Base-by-base conservation (phyloP, 2,329 filamentous ascomycete genomes). In the Ceratocystis albifundus region DNA sequence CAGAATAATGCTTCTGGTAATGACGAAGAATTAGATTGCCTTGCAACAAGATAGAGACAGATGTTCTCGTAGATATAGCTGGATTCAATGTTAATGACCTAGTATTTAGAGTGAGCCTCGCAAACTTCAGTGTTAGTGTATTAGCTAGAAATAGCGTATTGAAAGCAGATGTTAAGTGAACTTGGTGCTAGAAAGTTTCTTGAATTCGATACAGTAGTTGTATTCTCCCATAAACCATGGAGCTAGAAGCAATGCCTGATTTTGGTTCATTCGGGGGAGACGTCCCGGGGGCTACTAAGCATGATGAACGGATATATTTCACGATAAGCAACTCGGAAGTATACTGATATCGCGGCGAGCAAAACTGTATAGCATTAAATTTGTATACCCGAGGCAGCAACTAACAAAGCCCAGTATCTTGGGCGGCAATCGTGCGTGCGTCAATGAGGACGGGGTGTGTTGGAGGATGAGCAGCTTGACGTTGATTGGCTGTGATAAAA, bases 401-500 rank as follows among this genome's bases (percentile, higher is more conserved):
- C n/a, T 7, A 59, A n/a, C 28, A 59, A 32, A n/a, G 55, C 17
- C 17, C 8, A 59, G 8, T 15, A 36, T 36, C 55, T 36, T 59
- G 28, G 55, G 55, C 55, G 55, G 55, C 55, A 59, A 59, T 59
- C 28, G 28, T 36, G 28, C 55, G 55, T 68, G 67, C 67, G 64
- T 66, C 64, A 20, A 57, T 36, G 57, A 68, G 67, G 46, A 44
- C 67, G 67, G 65, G 64, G 67, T 66, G 67, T 53, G 50, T 59
- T 66, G 67, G 65, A 68, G 67, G 67, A 68, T 61, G 64, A 62
- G 61, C 44, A 59, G 48, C 55, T 64, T 25, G 41, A 64, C 30
- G 64, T 61, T 68, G 64, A 68, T 68, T 68, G 67, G 67, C 53
- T 66, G 64, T 17, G 57, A 22, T n/a, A 66, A 68, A 68, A 62